Evolutionary conservation across 2,329 filamentous ascomycete species (phyloP), one percentile per base, ranked within the genome.

Genomic region (Aspergillus pseudoterreus): DNA sequence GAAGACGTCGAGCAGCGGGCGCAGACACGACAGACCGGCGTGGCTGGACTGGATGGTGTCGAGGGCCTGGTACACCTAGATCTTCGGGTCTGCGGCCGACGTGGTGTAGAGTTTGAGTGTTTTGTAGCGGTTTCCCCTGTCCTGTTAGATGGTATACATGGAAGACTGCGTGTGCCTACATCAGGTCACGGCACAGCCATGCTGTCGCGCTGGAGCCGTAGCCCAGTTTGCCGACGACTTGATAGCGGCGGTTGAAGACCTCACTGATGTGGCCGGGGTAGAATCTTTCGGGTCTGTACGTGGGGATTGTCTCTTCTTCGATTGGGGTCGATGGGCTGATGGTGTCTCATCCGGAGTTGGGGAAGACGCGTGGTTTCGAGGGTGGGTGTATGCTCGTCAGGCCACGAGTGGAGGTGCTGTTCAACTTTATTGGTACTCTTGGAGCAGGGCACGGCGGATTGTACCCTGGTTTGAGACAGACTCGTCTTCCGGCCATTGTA

Each of bases 1-100:
- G 51, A 72, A 72, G 6, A 53, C 44, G 14, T 70, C 66, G 24
- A 63, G 57, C 35, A 67, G 45, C 3, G 49, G 51, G 22, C 67
- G 63, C 24, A 71, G 51, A 41, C 56, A 61, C 36, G 43, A 51
- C 27, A 48, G 51, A 30, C 62, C 66, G 11, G 63, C 56, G 48
- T 68, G 63, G 45, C 50, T 41, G 19, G 61, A 52, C 17, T 59
- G 50, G 32, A 65, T 58, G 8, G 54, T 58, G 12, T 47, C 55
- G 2, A 70, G 45, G 52, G 61, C 57, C 35, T 61, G 52, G 49
- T 66, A 68, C 8, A 66, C 51, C n/a, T 53, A 47, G 15, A 66
- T 43, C 52, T 68, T 64, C 17, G 42, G 51, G 33, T 38, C 38
- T 30, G 48, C 45, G 46, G 46, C 46, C 41, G 39, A 52, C 5